Evolutionary conservation across 345 rosid species (phyloP).

Genomic region (Eucalyptus marginata): DNA sequence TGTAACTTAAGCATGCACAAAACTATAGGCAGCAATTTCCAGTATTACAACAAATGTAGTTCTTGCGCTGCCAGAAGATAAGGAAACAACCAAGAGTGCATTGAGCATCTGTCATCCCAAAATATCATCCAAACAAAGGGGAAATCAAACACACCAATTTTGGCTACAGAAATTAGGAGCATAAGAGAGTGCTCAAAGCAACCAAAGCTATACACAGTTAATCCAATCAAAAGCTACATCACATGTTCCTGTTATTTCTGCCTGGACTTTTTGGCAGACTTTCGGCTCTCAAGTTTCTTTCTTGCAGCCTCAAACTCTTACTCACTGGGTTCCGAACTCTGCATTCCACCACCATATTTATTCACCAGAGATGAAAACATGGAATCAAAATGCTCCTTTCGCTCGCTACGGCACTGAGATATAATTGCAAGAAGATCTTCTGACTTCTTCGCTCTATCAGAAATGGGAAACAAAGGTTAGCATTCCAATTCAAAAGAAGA

Average conservation of each 20-base stretch:
- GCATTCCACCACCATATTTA: too few species aligned
- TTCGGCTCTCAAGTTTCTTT: constrained; percentile 46
- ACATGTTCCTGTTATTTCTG: constrained; percentile 6
- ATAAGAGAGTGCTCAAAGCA: too few species aligned
- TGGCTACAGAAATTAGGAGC: too few species aligned
- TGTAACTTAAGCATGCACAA: background rate
- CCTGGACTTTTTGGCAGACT: constrained; percentile 31
- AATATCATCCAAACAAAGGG: too few species aligned
- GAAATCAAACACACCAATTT: too few species aligned
- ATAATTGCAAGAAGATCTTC: constrained; percentile 73
- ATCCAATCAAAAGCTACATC: background rate
- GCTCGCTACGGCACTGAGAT: constrained; percentile 44
- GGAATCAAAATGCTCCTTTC: constrained; percentile 64
- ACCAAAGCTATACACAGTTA: background rate
- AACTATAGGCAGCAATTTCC: background rate
- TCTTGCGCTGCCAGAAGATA: background rate
- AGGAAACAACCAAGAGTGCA: background rate
- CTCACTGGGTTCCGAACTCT: too few species aligned
- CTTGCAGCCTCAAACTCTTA: constrained; percentile 41
- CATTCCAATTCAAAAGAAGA: background rate
- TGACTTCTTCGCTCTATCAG: constrained; percentile 27
- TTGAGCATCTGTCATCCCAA: too few species aligned
- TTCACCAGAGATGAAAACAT: constrained; percentile 15
- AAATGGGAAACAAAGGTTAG: background rate
- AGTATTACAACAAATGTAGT: background rate